phyloP scores from a whole-genome alignment of 768 basidiomycete species.

The Lactarius sanguifluus region DNA sequence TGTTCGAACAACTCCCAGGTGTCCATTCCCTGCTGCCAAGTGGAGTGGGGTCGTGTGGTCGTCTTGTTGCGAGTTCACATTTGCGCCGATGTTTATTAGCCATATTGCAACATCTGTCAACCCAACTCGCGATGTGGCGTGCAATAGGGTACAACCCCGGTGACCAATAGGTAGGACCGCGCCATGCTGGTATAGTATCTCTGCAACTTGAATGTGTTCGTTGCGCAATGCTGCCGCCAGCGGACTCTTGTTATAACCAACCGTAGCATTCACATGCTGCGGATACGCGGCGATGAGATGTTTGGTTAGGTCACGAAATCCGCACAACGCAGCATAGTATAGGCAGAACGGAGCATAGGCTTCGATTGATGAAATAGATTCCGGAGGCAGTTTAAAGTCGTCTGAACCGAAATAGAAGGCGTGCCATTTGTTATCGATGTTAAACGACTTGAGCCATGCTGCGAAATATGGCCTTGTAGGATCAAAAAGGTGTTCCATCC shows the following conservation, averaged over 20 bases:
- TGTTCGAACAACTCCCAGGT: not conserved
- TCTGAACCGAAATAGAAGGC: no score
- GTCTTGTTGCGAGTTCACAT: not conserved
- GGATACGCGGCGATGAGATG: no score
- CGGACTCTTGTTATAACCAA: not conserved
- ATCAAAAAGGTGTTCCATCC: not conserved
- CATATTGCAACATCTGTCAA: no score
- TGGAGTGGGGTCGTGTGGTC: not conserved
- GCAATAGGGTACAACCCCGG: not conserved
- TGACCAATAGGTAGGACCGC: not conserved
- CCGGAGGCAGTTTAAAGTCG: no score
- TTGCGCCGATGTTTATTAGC: not conserved
- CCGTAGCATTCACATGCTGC: no score
- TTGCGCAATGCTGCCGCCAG: not conserved
- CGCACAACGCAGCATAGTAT: no score
- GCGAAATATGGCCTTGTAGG: not conserved
- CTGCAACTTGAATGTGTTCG: not conserved
- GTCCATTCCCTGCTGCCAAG: not conserved
- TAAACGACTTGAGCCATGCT: not conserved
- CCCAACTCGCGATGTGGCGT: not conserved
- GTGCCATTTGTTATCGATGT: not conserved
- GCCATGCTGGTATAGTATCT: not conserved
- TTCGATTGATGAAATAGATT: not conserved
- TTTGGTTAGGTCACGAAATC: no score
- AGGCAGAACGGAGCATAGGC: not conserved